A percentile compares a stretch with the other conserved stretches of the same genome.
Evolutionary conservation across 2,329 filamentous ascomycete species (phyloP).

Genomic region (Pseudohalonectria lignicola): DNA sequence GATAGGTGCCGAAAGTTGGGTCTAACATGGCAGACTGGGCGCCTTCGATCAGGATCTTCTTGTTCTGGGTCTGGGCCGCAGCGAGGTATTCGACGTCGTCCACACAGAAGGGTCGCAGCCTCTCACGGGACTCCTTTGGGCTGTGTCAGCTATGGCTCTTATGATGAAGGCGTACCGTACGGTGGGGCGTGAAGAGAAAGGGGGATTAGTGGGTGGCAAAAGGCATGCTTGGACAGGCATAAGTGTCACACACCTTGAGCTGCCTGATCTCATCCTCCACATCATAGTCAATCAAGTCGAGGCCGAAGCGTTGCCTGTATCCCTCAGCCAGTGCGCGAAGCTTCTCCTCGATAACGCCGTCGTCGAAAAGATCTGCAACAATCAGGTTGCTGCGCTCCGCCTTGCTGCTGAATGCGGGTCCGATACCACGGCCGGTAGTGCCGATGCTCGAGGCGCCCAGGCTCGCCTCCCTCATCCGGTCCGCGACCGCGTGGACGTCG

Average conservation of each 20-base stretch:
- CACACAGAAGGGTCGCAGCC: slow-evolving; percentile 39
- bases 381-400: slow-evolving; percentile 53
- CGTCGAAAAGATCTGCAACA: slow-evolving; percentile 57
- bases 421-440: slow-evolving; percentile 12
- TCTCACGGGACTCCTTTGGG: slow-evolving; percentile 1
- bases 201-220: not conserved
- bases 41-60: slow-evolving; percentile 51
- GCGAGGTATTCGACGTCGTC: slow-evolving; percentile 48
- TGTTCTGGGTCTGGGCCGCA: slow-evolving; percentile 37
- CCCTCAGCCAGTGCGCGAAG: slow-evolving; percentile 48
- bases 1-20: slow-evolving; percentile 47
- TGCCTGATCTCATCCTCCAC: slow-evolving; percentile 56
- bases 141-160: no score
- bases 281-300: slow-evolving; percentile 46
- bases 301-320: slow-evolving; percentile 60
- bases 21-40: slow-evolving; percentile 56
- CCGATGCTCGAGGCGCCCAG: slow-evolving; percentile 22
- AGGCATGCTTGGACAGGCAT: not conserved
- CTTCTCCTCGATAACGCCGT: slow-evolving; percentile 54
- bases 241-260: slow-evolving; percentile 30
- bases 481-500: slow-evolving; percentile 54
- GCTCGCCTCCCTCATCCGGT: slow-evolving; percentile 54
- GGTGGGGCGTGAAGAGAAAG: not conserved
- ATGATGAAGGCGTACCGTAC: no score
- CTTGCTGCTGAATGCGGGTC: slow-evolving; percentile 34